Evolutionary conservation across 306 rosid genomes (phyloP).

Genomic region (Fragaria vesca): DNA sequence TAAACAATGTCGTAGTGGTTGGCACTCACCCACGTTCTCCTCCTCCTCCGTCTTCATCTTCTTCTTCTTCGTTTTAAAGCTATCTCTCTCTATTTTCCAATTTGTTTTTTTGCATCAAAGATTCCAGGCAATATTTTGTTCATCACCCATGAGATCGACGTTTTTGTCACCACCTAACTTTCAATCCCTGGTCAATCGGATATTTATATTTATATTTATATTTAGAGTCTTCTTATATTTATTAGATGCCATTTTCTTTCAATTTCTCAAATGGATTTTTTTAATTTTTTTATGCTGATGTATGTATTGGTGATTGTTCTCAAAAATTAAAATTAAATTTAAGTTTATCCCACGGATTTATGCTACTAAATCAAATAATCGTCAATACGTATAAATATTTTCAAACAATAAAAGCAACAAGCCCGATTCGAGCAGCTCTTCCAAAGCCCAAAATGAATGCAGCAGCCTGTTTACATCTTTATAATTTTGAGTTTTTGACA

Average conservation of each 20-base stretch:
- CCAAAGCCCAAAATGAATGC: no score
- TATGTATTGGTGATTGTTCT: no score
- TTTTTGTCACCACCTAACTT: slow-evolving; percentile 34
- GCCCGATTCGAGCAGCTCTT: no score
- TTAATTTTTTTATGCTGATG: neutral
- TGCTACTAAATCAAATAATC: no score
- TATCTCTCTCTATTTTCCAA: neutral
- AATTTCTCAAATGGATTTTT: neutral
- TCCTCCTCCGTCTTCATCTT: neutral
- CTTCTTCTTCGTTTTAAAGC: slow-evolving; percentile 8
- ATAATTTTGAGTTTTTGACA: no score
- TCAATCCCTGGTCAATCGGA: neutral
- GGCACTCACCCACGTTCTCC: slow-evolving; percentile 37
- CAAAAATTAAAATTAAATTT: no score
- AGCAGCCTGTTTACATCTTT: no score
- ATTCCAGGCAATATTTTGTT: slow-evolving; percentile 43
- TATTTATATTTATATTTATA: neutral
- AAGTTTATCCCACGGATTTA: no score
- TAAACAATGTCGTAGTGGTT: slow-evolving; percentile 26
- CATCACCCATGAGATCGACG: slow-evolving; percentile 36
- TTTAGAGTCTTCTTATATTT: neutral
- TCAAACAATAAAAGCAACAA: no score
- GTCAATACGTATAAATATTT: no score
- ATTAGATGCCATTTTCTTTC: no score
- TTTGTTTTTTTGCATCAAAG: slow-evolving; percentile 29